phyloP scores from a whole-genome alignment of 352 stramenopile genomes.

The Phytophthora quininea region DNA sequence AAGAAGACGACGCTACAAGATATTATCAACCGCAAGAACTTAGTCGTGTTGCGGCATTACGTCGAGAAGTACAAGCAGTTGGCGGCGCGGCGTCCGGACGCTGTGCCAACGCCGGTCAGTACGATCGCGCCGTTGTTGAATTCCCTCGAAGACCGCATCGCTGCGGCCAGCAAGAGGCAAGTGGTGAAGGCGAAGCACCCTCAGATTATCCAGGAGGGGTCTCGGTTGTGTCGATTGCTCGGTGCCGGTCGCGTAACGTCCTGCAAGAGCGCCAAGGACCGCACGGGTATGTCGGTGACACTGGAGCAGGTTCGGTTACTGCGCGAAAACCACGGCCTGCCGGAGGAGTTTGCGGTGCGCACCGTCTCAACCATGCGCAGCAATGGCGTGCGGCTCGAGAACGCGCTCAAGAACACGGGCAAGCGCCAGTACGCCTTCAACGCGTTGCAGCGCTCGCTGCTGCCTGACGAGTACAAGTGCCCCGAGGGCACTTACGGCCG shows the following conservation, averaged over 20 bases:
- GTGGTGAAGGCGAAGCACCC: constrained; percentile 79
- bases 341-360: constrained; percentile 59
- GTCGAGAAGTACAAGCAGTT: constrained; percentile 70
- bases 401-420: constrained; percentile 78
- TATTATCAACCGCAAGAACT: constrained; percentile 79
- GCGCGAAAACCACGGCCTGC: constrained; percentile 62
- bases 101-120: constrained; percentile 50
- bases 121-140: constrained; percentile 48
- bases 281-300: constrained; percentile 96
- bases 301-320: constrained; percentile 89
- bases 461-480: constrained; percentile 80
- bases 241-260: constrained; percentile 91
- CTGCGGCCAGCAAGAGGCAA: constrained; percentile 58
- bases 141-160: constrained; percentile 61
- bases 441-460: constrained; percentile 71
- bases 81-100: constrained; percentile 43
- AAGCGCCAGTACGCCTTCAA: constrained; percentile 85
- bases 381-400: constrained; percentile 74
- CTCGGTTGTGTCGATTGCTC: constrained; percentile 77
- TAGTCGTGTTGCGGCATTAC: constrained; percentile 59
- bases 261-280: constrained; percentile 97
- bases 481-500: constrained; percentile 83
- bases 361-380: constrained; percentile 81
- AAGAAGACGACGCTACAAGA: constrained; percentile 79
- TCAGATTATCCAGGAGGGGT: constrained; percentile 79